A percentile compares a stretch with the other conserved stretches of the same genome.
phyloP scores from a whole-genome alignment of 345 rosid genomes.

The Erodium maritimum region DNA sequence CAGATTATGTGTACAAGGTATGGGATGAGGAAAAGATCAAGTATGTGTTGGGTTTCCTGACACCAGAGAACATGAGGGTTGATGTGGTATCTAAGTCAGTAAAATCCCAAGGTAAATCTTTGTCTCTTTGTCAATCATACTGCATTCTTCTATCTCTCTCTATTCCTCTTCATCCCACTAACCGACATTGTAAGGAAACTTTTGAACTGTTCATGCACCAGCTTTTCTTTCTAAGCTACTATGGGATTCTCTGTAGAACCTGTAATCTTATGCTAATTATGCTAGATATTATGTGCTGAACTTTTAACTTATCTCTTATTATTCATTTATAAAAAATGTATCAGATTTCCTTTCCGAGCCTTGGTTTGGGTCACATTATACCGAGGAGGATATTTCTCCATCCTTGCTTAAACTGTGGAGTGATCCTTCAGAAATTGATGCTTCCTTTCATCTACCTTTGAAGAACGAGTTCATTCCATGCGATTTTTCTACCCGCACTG shows the following conservation, averaged over 20 bases:
- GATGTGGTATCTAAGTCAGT: conserved; percentile 78
- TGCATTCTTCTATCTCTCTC: not conserved
- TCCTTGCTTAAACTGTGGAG: conserved; percentile 62
- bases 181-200: not conserved
- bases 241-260: not conserved
- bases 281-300: conserved; percentile 3
- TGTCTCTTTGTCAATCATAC: not conserved
- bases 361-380: conserved; percentile 74
- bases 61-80: conserved; percentile 85
- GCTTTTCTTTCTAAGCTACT: no score
- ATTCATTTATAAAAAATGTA: conserved; percentile 5
- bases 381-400: conserved; percentile 58
- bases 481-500: conserved; percentile 64
- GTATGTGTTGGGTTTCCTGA: conserved; percentile 48
- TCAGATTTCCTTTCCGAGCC: conserved; percentile 69
- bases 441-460: conserved; percentile 57
- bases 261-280: not conserved
- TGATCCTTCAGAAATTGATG: conserved; percentile 65
- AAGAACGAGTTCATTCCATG: conserved; percentile 77
- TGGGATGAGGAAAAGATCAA: conserved; percentile 80
- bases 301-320: conserved; percentile 2
- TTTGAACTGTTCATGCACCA: no score
- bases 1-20: conserved; percentile 58
- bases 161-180: not conserved
- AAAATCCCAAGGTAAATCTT: conserved; percentile 46